A percentile compares a stretch with the other conserved stretches of the same genome.
These are phyloP conservation scores for Lactarius psammicola DNA, from an alignment of 768 basidiomycete species.

Conservation along the genomic window DNA sequence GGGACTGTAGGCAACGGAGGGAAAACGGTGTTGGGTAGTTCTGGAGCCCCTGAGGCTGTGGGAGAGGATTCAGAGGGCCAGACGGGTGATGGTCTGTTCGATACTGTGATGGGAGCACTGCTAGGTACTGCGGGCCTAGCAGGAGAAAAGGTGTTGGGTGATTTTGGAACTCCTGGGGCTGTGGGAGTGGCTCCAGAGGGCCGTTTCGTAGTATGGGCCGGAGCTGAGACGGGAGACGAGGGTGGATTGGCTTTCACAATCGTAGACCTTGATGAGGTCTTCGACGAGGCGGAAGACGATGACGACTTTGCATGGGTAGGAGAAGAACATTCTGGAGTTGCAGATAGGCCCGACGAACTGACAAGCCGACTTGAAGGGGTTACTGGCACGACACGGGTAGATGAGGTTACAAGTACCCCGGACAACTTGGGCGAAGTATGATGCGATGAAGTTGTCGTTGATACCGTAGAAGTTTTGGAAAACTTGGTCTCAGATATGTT, in stretches of 20 bases:
- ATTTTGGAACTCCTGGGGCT: neutral
- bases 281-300: neutral
- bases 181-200: neutral
- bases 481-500: neutral
- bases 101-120: neutral
- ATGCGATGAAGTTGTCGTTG: neutral
- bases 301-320: neutral
- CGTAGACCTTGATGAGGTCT: neutral
- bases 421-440: neutral
- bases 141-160: neutral
- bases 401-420: neutral
- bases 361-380: too few relatives aligned
- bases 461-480: neutral
- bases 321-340: too few relatives aligned
- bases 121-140: neutral
- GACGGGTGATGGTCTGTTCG: neutral
- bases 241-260: neutral
- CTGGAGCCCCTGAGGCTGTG: neutral
- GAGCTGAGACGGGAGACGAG: neutral
- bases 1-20: neutral
- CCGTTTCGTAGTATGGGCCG: neutral
- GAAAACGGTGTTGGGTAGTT: neutral
- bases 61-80: neutral
- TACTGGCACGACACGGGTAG: neutral
- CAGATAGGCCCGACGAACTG: too few relatives aligned